Evolutionary conservation across 2,329 filamentous ascomycete genomes (phyloP).

Genomic region (Falciphora oryzae): DNA sequence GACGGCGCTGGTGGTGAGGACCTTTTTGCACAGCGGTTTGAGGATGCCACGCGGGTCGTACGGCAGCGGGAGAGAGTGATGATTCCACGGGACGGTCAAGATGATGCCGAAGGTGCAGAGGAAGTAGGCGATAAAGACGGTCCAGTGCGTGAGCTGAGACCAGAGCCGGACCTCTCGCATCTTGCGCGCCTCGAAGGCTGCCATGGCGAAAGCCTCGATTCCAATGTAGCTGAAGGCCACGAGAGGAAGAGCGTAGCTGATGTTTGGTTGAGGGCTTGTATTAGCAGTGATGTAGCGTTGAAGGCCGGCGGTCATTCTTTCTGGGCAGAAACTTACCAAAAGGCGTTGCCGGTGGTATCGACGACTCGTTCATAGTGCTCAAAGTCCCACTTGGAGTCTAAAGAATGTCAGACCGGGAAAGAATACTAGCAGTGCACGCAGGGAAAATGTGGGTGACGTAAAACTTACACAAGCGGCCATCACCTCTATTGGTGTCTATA

Average conservation of each 20-base stretch:
- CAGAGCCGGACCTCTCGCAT: slow-evolving; percentile 10
- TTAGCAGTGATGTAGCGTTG: too few relatives aligned
- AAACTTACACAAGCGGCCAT: too few relatives aligned
- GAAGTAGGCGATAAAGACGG: not conserved
- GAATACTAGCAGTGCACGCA: not conserved
- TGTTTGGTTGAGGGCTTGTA: too few relatives aligned
- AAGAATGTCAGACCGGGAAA: not conserved
- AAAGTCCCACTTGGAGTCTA: not conserved
- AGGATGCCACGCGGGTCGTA: not conserved
- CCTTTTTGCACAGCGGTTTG: not conserved
- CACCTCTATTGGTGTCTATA: too few relatives aligned
- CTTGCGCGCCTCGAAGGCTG: slow-evolving; percentile 16
- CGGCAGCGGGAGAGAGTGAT: not conserved
- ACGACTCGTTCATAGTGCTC: not conserved
- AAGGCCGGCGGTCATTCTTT: not conserved
- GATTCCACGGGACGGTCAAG: not conserved
- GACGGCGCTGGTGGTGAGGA: not conserved
- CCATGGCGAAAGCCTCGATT: slow-evolving; percentile 16
- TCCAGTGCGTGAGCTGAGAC: slow-evolving; percentile 4
- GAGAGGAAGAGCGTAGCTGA: slow-evolving; percentile 14
- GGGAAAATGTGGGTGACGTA: too few relatives aligned
- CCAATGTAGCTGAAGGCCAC: slow-evolving; percentile 16
- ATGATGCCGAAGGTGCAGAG: slow-evolving; percentile 4
- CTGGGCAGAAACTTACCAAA: slow-evolving; percentile 7
- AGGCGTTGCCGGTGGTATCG: slow-evolving; percentile 8